Evolutionary conservation across 305 asterid species (phyloP).

Genomic region (Solanum aculeatissimum): DNA sequence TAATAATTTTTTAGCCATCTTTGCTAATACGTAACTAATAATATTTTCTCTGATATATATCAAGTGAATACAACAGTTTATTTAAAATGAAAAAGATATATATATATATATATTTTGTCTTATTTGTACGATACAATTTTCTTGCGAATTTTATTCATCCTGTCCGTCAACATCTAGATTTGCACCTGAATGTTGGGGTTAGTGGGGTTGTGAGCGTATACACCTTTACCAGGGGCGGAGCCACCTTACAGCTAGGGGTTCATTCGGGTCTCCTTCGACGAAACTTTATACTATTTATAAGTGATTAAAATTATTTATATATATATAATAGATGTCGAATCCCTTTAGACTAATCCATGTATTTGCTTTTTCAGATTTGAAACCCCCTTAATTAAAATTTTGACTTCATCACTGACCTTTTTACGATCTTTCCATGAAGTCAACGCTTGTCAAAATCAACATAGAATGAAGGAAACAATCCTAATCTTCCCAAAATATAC

Average conservation of each 20-base stretch:
- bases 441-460: not conserved
- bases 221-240: too few relatives aligned
- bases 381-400: too few relatives aligned
- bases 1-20: not conserved
- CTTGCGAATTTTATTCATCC: not conserved
- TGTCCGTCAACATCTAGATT: not conserved
- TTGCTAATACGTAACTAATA: not conserved
- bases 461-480: not conserved
- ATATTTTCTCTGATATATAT: not conserved
- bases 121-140: not conserved
- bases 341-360: too few relatives aligned
- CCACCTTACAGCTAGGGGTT: too few relatives aligned
- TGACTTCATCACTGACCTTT: too few relatives aligned
- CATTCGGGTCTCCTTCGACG: too few relatives aligned
- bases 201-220: not conserved
- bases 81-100: not conserved
- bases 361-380: too few relatives aligned
- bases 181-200: not conserved
- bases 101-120: not conserved
- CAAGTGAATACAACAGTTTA: not conserved
- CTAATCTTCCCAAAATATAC: not conserved
- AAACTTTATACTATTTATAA: too few relatives aligned
- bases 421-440: not conserved
- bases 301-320: too few relatives aligned
- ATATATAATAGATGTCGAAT: too few relatives aligned